Percentiles rank a stretch among this genome's conserved stretches.
Conservation (phyloP, 169 alveolate genomes). For the Plasmodium sp. region DNA sequence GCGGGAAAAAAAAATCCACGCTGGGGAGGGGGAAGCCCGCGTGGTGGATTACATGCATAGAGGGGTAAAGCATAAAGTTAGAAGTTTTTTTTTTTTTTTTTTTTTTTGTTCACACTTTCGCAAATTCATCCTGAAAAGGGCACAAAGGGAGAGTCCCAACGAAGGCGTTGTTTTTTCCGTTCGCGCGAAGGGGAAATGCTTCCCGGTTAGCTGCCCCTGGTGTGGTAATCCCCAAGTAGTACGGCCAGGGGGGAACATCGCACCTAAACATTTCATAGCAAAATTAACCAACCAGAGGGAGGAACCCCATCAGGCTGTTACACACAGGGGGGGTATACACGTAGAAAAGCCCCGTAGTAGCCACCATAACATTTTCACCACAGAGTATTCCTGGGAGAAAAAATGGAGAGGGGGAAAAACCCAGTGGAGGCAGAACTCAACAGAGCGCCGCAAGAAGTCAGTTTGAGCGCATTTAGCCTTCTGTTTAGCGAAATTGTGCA, state of each 20-base stretch:
- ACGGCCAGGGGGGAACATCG: background rate
- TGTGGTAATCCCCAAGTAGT: background rate
- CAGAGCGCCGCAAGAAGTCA: slow-evolving; percentile 70
- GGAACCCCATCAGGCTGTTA: background rate
- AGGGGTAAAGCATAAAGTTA: background rate
- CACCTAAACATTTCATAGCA: background rate
- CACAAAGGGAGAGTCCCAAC: background rate
- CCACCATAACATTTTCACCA: background rate
- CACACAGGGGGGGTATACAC: background rate
- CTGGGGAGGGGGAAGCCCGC: background rate
- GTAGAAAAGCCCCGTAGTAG: background rate
- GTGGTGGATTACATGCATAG: background rate
- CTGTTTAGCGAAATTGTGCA: slow-evolving; percentile 86
- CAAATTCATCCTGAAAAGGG: background rate
- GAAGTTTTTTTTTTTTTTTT: no score
- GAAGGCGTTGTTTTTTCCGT: background rate
- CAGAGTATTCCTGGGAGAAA: background rate
- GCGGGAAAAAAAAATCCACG: background rate
- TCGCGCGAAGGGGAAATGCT: background rate
- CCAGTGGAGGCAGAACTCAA: slow-evolving; percentile 16
- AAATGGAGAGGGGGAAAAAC: slow-evolving; percentile 25
- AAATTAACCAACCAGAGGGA: background rate
- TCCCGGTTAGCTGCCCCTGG: background rate
- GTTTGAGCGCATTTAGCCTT: slow-evolving; percentile 83
- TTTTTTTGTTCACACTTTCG: background rate